phyloP scores from a whole-genome alignment of 257 asterid species.

The Solanum piurae region DNA sequence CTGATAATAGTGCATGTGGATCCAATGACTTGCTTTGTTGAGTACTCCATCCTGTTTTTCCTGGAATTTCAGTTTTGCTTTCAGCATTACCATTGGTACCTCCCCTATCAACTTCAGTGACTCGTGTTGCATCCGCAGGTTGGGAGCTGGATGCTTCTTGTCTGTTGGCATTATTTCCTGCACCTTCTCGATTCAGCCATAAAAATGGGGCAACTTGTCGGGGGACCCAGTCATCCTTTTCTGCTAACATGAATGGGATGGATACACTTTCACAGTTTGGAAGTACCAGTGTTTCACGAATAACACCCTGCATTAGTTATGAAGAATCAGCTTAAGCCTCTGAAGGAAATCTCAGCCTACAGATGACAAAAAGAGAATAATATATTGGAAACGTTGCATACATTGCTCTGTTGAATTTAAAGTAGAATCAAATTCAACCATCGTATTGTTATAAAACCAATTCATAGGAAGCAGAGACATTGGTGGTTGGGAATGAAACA shows the following conservation, averaged over 20 bases:
- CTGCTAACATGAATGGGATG: slow-evolving; percentile 84
- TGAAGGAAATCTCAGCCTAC: background rate
- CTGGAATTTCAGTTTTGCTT: slow-evolving; percentile 22
- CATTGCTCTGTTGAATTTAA: background rate
- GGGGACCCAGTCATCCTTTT: slow-evolving; percentile 89
- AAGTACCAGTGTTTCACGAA: slow-evolving; percentile 82
- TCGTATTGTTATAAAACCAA: background rate
- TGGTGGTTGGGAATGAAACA: background rate
- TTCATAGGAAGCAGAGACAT: background rate
- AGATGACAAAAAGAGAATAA: background rate
- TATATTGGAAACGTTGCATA: background rate
- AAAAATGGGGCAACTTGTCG: slow-evolving; percentile 67
- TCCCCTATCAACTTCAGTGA: slow-evolving; percentile 24
- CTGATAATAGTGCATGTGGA: slow-evolving; percentile 15
- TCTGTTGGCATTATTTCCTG: slow-evolving; percentile 13
- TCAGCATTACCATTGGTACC: slow-evolving; percentile 13
- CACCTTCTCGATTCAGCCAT: slow-evolving; percentile 60
- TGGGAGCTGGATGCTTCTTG: slow-evolving; percentile 30
- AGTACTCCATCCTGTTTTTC: background rate
- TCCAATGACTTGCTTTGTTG: slow-evolving; percentile 19
- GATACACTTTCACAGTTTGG: slow-evolving; percentile 67
- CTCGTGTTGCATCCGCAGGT: slow-evolving; percentile 19
- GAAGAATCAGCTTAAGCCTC: background rate
- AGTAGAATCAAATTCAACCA: background rate
- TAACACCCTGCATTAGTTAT: slow-evolving; percentile 49